Evolutionary conservation across 2,329 filamentous ascomycete species (phyloP), one percentile per base, ranked within the genome.

Genomic region (Lachnellula arida): DNA sequence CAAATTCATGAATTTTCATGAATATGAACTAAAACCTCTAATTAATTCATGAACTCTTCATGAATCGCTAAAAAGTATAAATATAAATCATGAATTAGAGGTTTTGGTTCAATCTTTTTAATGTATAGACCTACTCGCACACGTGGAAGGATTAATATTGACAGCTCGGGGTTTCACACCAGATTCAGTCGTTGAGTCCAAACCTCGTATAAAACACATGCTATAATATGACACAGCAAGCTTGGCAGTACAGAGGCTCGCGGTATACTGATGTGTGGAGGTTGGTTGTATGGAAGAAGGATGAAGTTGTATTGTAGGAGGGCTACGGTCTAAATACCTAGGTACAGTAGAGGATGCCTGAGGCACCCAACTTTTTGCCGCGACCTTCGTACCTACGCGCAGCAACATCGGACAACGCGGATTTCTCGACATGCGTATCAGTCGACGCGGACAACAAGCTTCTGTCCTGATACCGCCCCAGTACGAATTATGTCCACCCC

Each of bases 401-500:
- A 37, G 34, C 34, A 37, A 37, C 34, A 37, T 37, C 34, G 34
- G 15, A 37, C 7, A 37, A 37, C 15, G 34, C 34, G 34, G 34
- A 37, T 37, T 39, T 11, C 35, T 39, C 35, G 3, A 39, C 35
- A n/a, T 39, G 35, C 35, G 22, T 22, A 22, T 39, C 35, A 39
- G 35, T 39, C 35, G 35, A 39, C 35, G 35, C 35, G 35, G 25
- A 48, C 25, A 39, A 67, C 54, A 32, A 67, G 34, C 46, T 67
- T 67, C 35, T 60, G 39, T 4, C 57, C 62, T 14, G 52, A 57
- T 3, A 61, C 43, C 43, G 25, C 39, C 22, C 51, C 46, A 11
- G 37, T 50, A 4, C 46, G 17, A 17, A 64, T 14, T 12, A 51
- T 28, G 12, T 56, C 55, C 7, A 64, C 11, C 12, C 62, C 62